Conservation (phyloP, 2,329 filamentous ascomycete genomes). For the Fusarium chuoi region DNA sequence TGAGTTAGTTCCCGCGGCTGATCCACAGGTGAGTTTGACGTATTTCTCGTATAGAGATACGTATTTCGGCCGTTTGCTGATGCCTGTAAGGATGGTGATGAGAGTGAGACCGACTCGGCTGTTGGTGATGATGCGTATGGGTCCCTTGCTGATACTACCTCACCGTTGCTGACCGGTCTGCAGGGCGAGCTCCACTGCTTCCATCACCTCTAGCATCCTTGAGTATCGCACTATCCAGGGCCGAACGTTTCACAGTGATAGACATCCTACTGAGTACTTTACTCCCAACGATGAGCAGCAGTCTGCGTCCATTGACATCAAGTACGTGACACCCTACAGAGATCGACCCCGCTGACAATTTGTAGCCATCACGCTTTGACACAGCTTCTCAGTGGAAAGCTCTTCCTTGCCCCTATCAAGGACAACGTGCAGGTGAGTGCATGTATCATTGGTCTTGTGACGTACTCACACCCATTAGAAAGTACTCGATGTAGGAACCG, state of each 20-base stretch:
- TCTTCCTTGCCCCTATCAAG: conserved; percentile 36
- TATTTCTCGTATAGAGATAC: neutral
- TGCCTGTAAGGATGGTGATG: conserved; percentile 15
- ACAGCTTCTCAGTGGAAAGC: conserved; percentile 19
- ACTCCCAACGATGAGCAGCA: conserved; percentile 42
- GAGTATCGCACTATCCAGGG: conserved; percentile 40
- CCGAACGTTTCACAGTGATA: conserved; percentile 39
- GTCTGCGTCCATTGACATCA: conserved; percentile 40
- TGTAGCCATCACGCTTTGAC: conserved; percentile 39
- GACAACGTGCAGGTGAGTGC: conserved; percentile 27
- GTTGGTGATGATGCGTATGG: conserved; percentile 30
- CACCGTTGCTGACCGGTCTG: neutral
- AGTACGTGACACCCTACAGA: neutral
- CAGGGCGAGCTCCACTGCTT: conserved; percentile 40
- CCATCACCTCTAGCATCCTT: conserved; percentile 37
- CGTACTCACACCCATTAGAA: conserved; percentile 8
- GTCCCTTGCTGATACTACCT: neutral
- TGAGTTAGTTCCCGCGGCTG: conserved; percentile 30
- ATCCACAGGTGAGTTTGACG: conserved; percentile 21
- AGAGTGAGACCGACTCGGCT: conserved; percentile 24
- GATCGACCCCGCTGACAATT: neutral
- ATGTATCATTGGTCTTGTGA: neutral
- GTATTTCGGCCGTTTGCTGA: neutral
- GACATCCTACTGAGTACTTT: conserved; percentile 38
- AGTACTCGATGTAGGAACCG: conserved; percentile 40